Conservation (phyloP, 768 basidiomycete genomes). For the Termitomyces sp. region DNA sequence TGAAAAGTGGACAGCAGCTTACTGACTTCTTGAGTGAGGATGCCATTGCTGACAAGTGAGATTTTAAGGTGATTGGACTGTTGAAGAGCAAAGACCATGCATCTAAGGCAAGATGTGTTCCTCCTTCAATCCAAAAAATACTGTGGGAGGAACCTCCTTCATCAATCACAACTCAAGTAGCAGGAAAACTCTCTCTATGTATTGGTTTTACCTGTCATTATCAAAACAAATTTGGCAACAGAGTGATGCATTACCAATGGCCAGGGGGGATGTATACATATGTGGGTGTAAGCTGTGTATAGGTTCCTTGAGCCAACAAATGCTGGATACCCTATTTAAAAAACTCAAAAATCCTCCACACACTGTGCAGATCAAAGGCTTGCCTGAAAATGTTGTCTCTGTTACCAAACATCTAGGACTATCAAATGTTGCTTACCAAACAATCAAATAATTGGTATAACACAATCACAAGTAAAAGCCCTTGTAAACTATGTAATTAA, state of each 20-base stretch:
- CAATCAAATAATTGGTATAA: neutral
- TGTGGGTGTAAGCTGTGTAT: neutral
- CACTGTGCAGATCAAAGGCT: neutral
- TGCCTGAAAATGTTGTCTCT: slow-evolving; percentile 1
- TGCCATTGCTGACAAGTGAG: no score
- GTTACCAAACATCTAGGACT: neutral
- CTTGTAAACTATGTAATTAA: slow-evolving; percentile 20
- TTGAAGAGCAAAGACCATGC: no score
- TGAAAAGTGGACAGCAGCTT: no score
- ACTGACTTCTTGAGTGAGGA: no score
- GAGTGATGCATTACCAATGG: neutral
- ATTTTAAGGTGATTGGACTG: no score
- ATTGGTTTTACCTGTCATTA: neutral
- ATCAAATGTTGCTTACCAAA: neutral
- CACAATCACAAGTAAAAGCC: neutral
- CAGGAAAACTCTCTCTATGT: neutral
- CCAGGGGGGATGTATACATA: neutral
- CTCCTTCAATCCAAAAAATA: neutral
- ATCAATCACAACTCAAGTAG: neutral
- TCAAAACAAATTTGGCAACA: neutral
- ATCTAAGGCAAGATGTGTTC: no score
- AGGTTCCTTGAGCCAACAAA: neutral
- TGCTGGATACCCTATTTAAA: slow-evolving; percentile 8
- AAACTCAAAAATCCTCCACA: neutral
- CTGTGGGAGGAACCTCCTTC: neutral